Percentiles rank a stretch among this genome's conserved stretches.
Conservation (phyloP, 2,329 filamentous ascomycete species). For the Aspergillus texensis region DNA sequence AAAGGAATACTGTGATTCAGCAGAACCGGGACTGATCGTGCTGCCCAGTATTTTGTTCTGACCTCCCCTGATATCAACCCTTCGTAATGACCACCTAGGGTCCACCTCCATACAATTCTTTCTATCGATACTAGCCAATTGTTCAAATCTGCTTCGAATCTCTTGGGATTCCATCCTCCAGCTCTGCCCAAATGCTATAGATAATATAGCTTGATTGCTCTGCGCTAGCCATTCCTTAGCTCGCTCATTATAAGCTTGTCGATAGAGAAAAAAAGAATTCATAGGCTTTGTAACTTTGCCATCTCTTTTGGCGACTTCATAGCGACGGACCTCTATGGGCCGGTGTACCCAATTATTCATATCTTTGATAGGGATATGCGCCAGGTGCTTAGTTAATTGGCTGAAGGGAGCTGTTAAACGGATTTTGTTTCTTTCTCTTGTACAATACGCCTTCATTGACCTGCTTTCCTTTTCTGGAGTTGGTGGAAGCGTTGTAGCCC, state of each 20-base stretch:
- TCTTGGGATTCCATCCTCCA: conserved; percentile 81
- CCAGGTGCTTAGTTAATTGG: conserved; percentile 37
- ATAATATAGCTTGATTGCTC: conserved; percentile 93
- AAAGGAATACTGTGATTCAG: too few relatives aligned
- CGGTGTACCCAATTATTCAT: conserved; percentile 81
- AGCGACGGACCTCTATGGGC: conserved; percentile 63
- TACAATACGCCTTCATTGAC: too few relatives aligned
- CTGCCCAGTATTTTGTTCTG: too few relatives aligned
- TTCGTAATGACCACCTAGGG: conserved; percentile 47
- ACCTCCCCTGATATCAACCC: too few relatives aligned
- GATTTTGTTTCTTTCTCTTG: too few relatives aligned
- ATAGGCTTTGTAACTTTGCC: conserved; percentile 88
- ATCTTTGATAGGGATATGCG: conserved; percentile 66
- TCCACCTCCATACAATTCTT: conserved; percentile 83
- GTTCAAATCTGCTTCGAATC: conserved; percentile 73
- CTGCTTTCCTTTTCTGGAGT: too few relatives aligned
- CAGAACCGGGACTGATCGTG: too few relatives aligned
- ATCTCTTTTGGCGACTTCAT: conserved; percentile 70
- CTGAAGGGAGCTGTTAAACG: conserved; percentile 24
- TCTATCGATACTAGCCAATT: conserved; percentile 77
- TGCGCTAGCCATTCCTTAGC: conserved; percentile 79
- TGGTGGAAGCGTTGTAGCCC: too few relatives aligned
- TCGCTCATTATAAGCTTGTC: conserved; percentile 85
- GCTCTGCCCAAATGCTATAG: conserved; percentile 77
- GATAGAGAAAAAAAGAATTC: conserved; percentile 98